Conservation (phyloP, 2,329 filamentous ascomycete species). For the Penicillium sp. region DNA sequence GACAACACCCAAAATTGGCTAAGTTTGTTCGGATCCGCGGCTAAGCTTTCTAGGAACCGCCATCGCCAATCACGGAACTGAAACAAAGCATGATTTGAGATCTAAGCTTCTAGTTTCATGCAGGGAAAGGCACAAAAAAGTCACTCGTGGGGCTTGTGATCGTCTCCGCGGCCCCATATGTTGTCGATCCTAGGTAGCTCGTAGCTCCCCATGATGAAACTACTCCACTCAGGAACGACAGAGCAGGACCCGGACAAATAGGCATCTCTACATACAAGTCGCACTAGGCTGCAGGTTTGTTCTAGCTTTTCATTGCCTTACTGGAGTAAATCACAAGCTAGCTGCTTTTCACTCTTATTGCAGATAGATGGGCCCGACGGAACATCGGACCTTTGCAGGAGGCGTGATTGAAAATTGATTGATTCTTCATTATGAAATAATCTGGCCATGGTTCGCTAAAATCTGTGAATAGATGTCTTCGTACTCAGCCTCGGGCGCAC, state of each 20-base stretch:
- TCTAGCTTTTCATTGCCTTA: background rate
- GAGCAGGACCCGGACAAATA: background rate
- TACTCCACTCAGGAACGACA: background rate
- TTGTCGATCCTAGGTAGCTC: background rate
- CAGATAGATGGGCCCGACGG: background rate
- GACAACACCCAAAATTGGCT: background rate
- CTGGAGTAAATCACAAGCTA: background rate
- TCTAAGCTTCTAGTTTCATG: slow-evolving; percentile 2
- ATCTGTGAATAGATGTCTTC: too few species aligned
- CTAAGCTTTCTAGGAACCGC: background rate
- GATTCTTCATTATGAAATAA: too few species aligned
- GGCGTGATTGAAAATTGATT: too few species aligned
- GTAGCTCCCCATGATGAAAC: background rate
- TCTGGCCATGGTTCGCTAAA: too few species aligned
- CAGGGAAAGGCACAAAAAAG: background rate
- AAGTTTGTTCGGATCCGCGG: slow-evolving; percentile 2
- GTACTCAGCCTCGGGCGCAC: too few species aligned
- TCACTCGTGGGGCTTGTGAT: background rate
- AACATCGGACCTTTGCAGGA: too few species aligned
- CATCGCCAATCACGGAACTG: background rate
- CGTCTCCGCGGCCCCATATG: background rate
- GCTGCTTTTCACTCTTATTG: background rate
- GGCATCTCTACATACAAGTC: background rate
- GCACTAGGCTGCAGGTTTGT: background rate
- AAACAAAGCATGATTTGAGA: background rate